These are phyloP conservation scores for Barnettozyma californica DNA, from an alignment of 805 yeast genomes.

Conservation along the genomic window DNA sequence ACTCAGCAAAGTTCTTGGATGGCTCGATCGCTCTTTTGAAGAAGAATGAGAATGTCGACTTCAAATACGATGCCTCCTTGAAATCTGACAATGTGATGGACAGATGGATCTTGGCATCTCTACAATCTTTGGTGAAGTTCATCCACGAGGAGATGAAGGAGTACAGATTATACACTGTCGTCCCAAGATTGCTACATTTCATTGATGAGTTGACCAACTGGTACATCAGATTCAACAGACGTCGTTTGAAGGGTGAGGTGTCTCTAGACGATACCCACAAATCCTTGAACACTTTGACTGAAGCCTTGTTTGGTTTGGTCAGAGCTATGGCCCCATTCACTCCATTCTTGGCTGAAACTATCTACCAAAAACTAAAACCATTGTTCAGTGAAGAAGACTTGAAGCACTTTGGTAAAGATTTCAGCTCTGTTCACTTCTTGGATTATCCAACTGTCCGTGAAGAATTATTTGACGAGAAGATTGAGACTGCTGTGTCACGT, in stretches of 20 bases:
- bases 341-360: slow-evolving; percentile 89
- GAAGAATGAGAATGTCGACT: slow-evolving; percentile 67
- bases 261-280: slow-evolving; percentile 79
- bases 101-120: slow-evolving; percentile 93
- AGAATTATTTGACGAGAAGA: slow-evolving; percentile 74
- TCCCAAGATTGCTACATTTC: slow-evolving; percentile 81
- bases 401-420: slow-evolving; percentile 47
- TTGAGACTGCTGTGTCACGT: slow-evolving; percentile 84
- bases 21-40: slow-evolving; percentile 84
- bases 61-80: slow-evolving; percentile 61
- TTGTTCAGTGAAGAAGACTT: slow-evolving; percentile 58
- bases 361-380: slow-evolving; percentile 69
- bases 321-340: slow-evolving; percentile 99
- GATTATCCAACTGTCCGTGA: slow-evolving; percentile 80
- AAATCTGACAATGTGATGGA: slow-evolving; percentile 90
- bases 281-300: slow-evolving; percentile 88
- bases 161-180: slow-evolving; percentile 92
- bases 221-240: slow-evolving; percentile 97
- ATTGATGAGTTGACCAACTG: slow-evolving; percentile 96
- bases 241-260: slow-evolving; percentile 93
- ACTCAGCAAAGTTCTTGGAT: slow-evolving; percentile 92
- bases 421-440: slow-evolving; percentile 89
- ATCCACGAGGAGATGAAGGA: slow-evolving; percentile 87
- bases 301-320: slow-evolving; percentile 79
- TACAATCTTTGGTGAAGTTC: slow-evolving; percentile 82